These are phyloP conservation scores for Monosporascus sp. DNA, from an alignment of 2,329 filamentous ascomycete genomes.

Conservation along the genomic window DNA sequence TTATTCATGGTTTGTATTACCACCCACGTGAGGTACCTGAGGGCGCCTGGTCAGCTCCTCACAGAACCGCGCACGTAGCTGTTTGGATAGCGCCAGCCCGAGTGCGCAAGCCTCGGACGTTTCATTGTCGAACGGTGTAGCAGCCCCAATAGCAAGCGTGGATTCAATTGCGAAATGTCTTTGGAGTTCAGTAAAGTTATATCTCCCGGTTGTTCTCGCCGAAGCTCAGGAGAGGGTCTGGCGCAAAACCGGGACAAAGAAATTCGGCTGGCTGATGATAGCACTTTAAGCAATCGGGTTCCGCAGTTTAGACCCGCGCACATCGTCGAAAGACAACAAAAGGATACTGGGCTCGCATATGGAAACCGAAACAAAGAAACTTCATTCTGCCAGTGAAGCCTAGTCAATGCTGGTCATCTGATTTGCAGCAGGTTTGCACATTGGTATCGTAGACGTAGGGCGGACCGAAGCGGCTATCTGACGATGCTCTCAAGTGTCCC, in stretches of 20 bases:
- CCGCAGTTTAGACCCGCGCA: conserved; percentile 14
- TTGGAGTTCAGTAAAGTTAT: neutral
- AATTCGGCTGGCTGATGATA: conserved; percentile 23
- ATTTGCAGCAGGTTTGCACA: neutral
- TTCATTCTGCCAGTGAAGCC: conserved; percentile 13
- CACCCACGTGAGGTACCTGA: too few relatives aligned
- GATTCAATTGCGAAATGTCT: too few relatives aligned
- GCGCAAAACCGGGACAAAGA: conserved; percentile 9
- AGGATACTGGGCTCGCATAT: conserved; percentile 13
- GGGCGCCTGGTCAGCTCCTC: too few relatives aligned
- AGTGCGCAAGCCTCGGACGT: too few relatives aligned
- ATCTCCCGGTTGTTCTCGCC: neutral
- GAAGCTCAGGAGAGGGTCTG: conserved; percentile 5
- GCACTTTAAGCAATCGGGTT: conserved; percentile 16
- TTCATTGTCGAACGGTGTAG: too few relatives aligned
- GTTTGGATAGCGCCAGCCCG: too few relatives aligned
- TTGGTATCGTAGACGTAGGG: neutral
- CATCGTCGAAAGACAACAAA: conserved; percentile 20
- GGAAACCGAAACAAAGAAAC: conserved; percentile 15
- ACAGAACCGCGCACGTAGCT: too few relatives aligned
- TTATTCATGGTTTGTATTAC: too few relatives aligned
- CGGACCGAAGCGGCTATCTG: neutral
- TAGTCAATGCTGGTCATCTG: neutral
- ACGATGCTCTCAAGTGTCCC: neutral
- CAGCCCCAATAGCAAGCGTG: too few relatives aligned